Conservation (phyloP, 306 rosid species). For the Neltuma alba region DNA sequence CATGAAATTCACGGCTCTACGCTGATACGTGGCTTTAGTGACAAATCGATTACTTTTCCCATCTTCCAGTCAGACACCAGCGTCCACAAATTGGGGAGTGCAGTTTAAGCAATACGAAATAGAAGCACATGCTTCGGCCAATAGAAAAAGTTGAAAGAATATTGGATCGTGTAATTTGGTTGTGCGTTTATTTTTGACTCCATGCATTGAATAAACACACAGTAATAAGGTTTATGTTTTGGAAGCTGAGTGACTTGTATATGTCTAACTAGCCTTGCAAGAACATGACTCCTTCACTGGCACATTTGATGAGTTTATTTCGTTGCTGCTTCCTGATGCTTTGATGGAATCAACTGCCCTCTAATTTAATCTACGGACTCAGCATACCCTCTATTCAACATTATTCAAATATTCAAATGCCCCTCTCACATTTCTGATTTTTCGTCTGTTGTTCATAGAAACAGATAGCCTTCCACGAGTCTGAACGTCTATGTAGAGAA, state of each 20-base stretch:
- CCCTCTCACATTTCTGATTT: background rate
- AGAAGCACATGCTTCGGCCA: background rate
- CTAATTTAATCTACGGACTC: background rate
- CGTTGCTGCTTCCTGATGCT: constrained; percentile 8
- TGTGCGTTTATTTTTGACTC: background rate
- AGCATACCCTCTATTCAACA: background rate
- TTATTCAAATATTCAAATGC: background rate
- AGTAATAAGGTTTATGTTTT: background rate
- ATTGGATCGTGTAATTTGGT: background rate
- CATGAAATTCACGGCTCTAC: too few relatives aligned
- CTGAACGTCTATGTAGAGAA: background rate
- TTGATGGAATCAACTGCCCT: background rate
- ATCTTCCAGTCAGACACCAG: too few relatives aligned
- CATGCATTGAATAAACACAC: background rate
- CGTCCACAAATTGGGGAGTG: background rate
- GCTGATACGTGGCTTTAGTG: too few relatives aligned
- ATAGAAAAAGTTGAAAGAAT: background rate
- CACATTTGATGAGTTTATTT: background rate
- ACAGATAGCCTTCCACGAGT: background rate
- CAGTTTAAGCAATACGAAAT: background rate
- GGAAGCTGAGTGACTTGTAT: background rate
- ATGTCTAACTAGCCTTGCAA: background rate
- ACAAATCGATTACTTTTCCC: too few relatives aligned
- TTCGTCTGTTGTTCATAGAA: background rate
- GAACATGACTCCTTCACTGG: background rate